These are phyloP conservation scores for Clonostachys sp. DNA, from an alignment of 2,329 filamentous ascomycete genomes.

Conservation along the genomic window DNA sequence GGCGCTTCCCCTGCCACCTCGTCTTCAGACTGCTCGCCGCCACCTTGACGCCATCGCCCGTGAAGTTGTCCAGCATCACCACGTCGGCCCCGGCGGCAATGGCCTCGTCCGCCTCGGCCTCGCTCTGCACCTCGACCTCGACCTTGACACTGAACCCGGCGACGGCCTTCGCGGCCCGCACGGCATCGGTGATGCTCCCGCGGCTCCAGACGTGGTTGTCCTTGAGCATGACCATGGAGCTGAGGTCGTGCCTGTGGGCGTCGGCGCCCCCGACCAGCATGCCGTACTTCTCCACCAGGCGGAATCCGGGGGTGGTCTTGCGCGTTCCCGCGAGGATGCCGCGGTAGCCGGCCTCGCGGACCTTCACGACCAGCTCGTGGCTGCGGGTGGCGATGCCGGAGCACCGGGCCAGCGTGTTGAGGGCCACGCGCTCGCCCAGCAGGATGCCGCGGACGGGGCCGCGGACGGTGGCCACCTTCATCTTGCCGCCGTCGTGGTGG, in stretches of 20 bases:
- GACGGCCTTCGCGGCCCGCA: conserved; percentile 75
- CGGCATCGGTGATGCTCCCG: conserved; percentile 80
- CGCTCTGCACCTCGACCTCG: conserved; percentile 89
- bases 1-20: conserved; percentile 68
- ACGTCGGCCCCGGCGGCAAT: conserved; percentile 89
- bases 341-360: conserved; percentile 66
- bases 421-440: conserved; percentile 86
- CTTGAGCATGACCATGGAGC: conserved; percentile 97
- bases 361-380: conserved; percentile 45
- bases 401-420: conserved; percentile 87
- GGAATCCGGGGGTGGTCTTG: conserved; percentile 95
- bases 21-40: conserved; percentile 74
- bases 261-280: conserved; percentile 94
- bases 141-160: conserved; percentile 91
- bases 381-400: conserved; percentile 81
- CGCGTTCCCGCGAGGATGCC: conserved; percentile 89
- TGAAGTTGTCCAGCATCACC: conserved; percentile 97
- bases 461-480: conserved; percentile 71
- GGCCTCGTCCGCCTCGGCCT: conserved; percentile 86
- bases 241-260: conserved; percentile 85
- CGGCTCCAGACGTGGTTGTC: conserved; percentile 97
- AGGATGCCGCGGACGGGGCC: conserved; percentile 78
- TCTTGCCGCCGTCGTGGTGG: conserved; percentile 41
- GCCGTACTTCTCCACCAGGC: conserved; percentile 95
- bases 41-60: conserved; percentile 67